phyloP scores from a whole-genome alignment of 495 filamentous ascomycete genomes.

The Hypoxylon fragiforme region DNA sequence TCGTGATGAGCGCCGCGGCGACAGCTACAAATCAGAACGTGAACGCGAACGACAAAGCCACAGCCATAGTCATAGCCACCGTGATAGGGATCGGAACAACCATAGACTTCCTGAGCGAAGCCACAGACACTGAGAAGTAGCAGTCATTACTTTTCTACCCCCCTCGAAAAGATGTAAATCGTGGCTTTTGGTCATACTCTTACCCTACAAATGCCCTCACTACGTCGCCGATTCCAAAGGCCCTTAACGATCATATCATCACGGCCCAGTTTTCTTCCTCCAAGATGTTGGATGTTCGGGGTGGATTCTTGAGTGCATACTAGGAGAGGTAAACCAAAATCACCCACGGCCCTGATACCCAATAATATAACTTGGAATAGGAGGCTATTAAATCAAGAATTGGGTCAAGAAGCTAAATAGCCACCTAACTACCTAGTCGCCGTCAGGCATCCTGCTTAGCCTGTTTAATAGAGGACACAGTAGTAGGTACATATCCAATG shows the following conservation, averaged over 20 bases:
- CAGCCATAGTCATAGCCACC: slow-evolving; percentile 38
- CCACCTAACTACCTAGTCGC: too few species aligned
- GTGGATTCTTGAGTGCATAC: too few species aligned
- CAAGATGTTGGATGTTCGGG: too few species aligned
- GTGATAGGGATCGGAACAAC: slow-evolving; percentile 39
- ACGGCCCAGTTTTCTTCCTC: too few species aligned
- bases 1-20: slow-evolving; percentile 42
- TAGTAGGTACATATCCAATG: neutral
- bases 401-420: too few species aligned
- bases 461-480: neutral
- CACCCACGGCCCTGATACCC: too few species aligned
- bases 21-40: slow-evolving; percentile 53
- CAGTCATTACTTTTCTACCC: neutral
- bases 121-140: slow-evolving; percentile 13
- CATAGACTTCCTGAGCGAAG: slow-evolving; percentile 31
- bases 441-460: slow-evolving; percentile 2
- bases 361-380: too few species aligned
- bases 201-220: neutral
- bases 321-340: too few species aligned
- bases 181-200: neutral
- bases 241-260: too few species aligned
- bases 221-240: too few species aligned
- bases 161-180: neutral
- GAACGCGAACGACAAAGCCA: slow-evolving; percentile 48
- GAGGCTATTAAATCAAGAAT: too few species aligned